Conservation (phyloP, 352 stramenopile genomes). For the Phytophthora foliorum region DNA sequence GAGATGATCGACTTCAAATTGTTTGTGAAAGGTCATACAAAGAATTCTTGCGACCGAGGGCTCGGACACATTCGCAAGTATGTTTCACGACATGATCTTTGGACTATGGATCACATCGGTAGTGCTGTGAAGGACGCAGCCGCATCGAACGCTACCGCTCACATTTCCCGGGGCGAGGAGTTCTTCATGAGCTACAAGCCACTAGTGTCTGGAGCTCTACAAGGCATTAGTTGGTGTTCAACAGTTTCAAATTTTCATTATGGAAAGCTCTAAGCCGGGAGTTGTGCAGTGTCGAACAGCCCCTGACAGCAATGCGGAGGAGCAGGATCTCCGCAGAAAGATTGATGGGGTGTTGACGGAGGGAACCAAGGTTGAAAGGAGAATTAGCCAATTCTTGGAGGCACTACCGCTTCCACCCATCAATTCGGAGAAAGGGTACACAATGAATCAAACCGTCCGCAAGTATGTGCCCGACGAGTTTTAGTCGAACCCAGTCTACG, state of each 20-base stretch:
- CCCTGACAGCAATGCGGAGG: background rate
- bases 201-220: too few species aligned
- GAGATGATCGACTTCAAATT: constrained; percentile 26
- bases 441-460: too few species aligned
- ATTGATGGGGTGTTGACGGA: background rate
- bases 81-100: too few species aligned
- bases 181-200: background rate
- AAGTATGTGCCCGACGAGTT: too few species aligned
- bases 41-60: constrained; percentile 22
- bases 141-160: too few species aligned
- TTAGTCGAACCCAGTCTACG: too few species aligned
- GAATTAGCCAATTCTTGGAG: background rate
- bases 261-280: background rate
- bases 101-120: too few species aligned
- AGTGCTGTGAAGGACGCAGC: too few species aligned
- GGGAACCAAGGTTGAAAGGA: background rate
- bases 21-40: constrained; percentile 30
- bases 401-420: background rate
- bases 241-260: background rate
- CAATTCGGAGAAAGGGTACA: background rate
- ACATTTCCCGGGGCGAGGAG: too few species aligned
- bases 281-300: background rate
- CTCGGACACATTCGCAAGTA: constrained; percentile 31
- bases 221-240: background rate
- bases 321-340: background rate